phyloP scores from a whole-genome alignment of 2,329 filamentous ascomycete species.

The Penicillium fuscoglaucum region DNA sequence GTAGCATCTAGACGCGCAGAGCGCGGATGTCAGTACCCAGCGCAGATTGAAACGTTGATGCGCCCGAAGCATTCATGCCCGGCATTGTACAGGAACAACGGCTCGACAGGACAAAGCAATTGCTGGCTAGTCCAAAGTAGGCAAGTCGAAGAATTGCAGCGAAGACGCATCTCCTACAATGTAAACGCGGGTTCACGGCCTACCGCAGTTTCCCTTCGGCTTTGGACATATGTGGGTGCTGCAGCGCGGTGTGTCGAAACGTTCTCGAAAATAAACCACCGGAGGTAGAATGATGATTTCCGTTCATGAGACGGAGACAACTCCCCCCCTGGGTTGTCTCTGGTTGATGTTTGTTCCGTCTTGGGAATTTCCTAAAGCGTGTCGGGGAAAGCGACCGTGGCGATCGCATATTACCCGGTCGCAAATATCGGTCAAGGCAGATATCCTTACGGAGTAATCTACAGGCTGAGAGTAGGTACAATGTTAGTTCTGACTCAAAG shows the following conservation, averaged over 20 bases:
- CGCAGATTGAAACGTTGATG: constrained; percentile 5
- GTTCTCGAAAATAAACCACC: constrained; percentile 13
- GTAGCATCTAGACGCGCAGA: constrained; percentile 6
- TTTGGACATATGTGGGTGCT: constrained; percentile 8
- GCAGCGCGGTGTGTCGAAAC: constrained; percentile 7
- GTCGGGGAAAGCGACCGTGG: constrained; percentile 5
- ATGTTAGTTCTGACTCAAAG: background rate
- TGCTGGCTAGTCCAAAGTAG: background rate
- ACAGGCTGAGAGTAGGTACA: background rate
- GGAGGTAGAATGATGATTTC: background rate
- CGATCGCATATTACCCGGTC: constrained; percentile 6
- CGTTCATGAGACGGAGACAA: background rate
- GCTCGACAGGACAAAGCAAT: constrained; percentile 5
- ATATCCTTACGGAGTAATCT: background rate
- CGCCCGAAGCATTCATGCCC: constrained; percentile 3
- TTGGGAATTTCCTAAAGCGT: background rate
- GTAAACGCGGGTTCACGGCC: background rate
- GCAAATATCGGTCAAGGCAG: constrained; percentile 10
- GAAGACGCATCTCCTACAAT: constrained; percentile 13
- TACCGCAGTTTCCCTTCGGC: constrained; percentile 6
- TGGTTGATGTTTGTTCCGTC: background rate
- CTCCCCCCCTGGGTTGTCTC: background rate
- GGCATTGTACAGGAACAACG: constrained; percentile 3
- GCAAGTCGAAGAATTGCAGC: constrained; percentile 6
- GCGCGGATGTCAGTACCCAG: constrained; percentile 9